Conservation (phyloP, 208 protist genomes). For the Phytomonas sp. region DNA sequence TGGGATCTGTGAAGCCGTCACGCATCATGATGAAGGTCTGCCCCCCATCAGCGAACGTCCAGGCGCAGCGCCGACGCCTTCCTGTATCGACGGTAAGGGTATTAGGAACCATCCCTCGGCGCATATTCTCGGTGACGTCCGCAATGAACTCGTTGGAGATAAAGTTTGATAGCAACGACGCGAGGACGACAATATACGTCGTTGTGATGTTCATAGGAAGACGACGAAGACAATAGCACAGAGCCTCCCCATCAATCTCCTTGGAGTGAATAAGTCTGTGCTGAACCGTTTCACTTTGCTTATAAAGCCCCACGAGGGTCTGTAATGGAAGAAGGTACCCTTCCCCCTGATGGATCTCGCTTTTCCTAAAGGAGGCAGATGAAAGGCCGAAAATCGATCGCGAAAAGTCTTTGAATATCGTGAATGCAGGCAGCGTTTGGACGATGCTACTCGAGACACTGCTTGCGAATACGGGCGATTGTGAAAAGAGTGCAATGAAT, state of each 20-base stretch:
- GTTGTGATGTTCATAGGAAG: conserved; percentile 56
- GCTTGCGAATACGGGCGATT: conserved; percentile 69
- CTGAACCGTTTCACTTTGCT: conserved; percentile 38
- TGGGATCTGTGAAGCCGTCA: conserved; percentile 77
- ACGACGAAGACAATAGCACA: conserved; percentile 54
- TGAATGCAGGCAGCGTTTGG: conserved; percentile 61
- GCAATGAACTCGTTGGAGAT: conserved; percentile 50
- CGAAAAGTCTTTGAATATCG: conserved; percentile 68
- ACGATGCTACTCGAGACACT: conserved; percentile 62
- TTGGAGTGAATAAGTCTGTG: conserved; percentile 44
- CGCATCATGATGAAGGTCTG: conserved; percentile 79
- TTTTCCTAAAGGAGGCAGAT: conserved; percentile 19
- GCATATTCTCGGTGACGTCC: conserved; percentile 19
- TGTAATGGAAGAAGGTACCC: conserved; percentile 50
- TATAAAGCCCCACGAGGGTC: conserved; percentile 40
- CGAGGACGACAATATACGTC: conserved; percentile 59
- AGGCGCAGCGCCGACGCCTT: conserved; percentile 54
- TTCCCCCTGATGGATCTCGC: conserved; percentile 14
- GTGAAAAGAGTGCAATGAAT: conserved; percentile 47
- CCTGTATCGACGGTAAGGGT: conserved; percentile 28
- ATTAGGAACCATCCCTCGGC: background rate
- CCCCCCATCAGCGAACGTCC: conserved; percentile 44
- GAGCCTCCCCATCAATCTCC: conserved; percentile 54
- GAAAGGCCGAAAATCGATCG: conserved; percentile 62
- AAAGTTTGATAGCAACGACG: conserved; percentile 38